Base-by-base conservation (phyloP, 208 protist species). In the Trypanosoma congolense region DNA sequence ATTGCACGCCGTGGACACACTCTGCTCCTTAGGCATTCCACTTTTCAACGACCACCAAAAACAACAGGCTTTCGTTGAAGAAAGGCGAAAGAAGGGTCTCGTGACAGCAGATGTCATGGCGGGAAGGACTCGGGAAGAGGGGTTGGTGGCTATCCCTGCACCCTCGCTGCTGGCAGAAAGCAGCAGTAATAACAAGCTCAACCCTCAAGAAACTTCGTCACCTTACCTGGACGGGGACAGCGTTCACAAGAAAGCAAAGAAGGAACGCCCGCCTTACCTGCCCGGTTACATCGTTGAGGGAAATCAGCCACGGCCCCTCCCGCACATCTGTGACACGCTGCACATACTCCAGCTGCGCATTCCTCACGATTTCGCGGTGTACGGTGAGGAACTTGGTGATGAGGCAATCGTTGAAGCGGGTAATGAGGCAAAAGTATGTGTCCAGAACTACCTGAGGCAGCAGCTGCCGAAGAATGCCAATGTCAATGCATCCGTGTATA, bases 281-380 rank as follows among this genome's bases (percentile, higher is more conserved):
- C 85, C 85, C 19, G 67, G 70, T 28, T 92, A 89, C 64, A 54
- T 77, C 29, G 58, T 74, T 10, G 85, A 92, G 44, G 80, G 78
- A 1, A 74, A 62, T 14, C 65, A 77, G 26, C 36, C 44, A 26
- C 80, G 85, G 14, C 61, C 80, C 14, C 57, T 74, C n/a, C 80
- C 85, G 24, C 44, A 66, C 50, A 66, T 75, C 25, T 19, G 22
- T 21, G 78, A 90, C 69, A 77, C 71, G 1, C 21, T 80, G 8
- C 54, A 40, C 26, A 70, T 77, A 19, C 26, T 84, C 48, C 62
- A 82, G 35, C 73, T 90, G 12, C 53, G 50, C 30, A 71, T 85
- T 25, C 78, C 80, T 18, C 56, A 86, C 2, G 82, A 93, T 61
- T 88, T 79, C 63, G 70, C 56, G 18, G 68, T 86, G n/a, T 84